phyloP scores from a whole-genome alignment of 192 early-diverging fungal species.

The Tieghemiomyces parasiticus region DNA sequence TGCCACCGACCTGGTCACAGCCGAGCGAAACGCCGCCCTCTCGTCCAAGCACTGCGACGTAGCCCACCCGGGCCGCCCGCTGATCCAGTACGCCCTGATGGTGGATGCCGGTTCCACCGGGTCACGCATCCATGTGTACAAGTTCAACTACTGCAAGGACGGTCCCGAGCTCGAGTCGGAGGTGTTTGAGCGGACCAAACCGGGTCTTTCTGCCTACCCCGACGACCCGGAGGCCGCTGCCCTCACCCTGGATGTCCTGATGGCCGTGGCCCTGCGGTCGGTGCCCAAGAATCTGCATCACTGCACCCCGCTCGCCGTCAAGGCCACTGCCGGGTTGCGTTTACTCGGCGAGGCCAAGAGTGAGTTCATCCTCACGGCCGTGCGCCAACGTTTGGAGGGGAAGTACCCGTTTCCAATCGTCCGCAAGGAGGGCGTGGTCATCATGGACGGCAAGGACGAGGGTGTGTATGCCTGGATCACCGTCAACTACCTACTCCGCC shows the following conservation, averaged over 20 bases:
- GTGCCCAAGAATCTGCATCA: slow-evolving; percentile 51
- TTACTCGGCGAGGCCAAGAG: slow-evolving; percentile 57
- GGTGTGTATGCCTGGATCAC: slow-evolving; percentile 99
- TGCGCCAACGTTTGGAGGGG: slow-evolving; percentile 44
- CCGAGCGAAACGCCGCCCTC: slow-evolving; percentile 18
- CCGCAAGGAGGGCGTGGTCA: slow-evolving; percentile 51
- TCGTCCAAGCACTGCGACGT: slow-evolving; percentile 42
- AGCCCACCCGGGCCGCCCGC: slow-evolving; percentile 45
- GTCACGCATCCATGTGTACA: slow-evolving; percentile 93
- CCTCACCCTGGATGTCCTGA: slow-evolving; percentile 55
- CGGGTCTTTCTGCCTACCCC: slow-evolving; percentile 63
- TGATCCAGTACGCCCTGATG: slow-evolving; percentile 85
- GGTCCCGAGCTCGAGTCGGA: slow-evolving; percentile 78
- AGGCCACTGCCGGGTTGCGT: slow-evolving; percentile 90
- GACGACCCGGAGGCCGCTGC: slow-evolving; percentile 67
- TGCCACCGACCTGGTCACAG: neutral
- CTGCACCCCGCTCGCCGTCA: slow-evolving; percentile 86
- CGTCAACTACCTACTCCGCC: slow-evolving; percentile 74
- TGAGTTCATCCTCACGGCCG: slow-evolving; percentile 53
- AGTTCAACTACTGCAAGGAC: slow-evolving; percentile 84
- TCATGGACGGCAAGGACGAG: slow-evolving; percentile 97
- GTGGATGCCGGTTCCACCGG: slow-evolving; percentile 94
- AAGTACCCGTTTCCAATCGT: slow-evolving; percentile 73
- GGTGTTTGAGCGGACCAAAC: slow-evolving; percentile 68
- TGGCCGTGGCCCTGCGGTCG: slow-evolving; percentile 54